These are phyloP conservation scores for Exutisphaerella laricina DNA, from an alignment of 2,329 filamentous ascomycete species.

Conservation along the genomic window DNA sequence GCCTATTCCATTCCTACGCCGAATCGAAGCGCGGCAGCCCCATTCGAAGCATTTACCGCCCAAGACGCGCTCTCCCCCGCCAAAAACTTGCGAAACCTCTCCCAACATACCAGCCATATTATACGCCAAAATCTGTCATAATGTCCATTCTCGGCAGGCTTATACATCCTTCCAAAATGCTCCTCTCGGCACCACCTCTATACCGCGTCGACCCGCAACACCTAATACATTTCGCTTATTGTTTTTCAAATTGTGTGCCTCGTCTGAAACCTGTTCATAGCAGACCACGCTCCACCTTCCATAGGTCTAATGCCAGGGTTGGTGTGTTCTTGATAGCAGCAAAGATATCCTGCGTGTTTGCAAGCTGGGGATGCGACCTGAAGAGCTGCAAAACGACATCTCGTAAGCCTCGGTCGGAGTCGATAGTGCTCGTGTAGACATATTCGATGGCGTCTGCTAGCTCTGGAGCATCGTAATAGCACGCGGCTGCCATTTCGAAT, in stretches of 20 bases:
- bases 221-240: too few species aligned
- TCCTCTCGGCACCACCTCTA: too few species aligned
- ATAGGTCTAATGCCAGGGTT: slow-evolving; percentile 45
- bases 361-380: slow-evolving; percentile 42
- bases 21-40: too few species aligned
- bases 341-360: slow-evolving; percentile 43
- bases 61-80: too few species aligned
- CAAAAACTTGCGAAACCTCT: too few species aligned
- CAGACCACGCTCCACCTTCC: slow-evolving; percentile 43
- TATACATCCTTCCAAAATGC: too few species aligned
- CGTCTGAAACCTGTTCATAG: slow-evolving; percentile 20
- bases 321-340: slow-evolving; percentile 41
- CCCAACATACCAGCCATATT: too few species aligned
- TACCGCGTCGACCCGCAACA: too few species aligned
- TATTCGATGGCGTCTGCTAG: slow-evolving; percentile 46
- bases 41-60: too few species aligned
- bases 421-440: slow-evolving; percentile 46
- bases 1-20: too few species aligned
- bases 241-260: neutral
- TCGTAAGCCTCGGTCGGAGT: slow-evolving; percentile 45
- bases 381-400: slow-evolving; percentile 46
- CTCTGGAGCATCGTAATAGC: slow-evolving; percentile 41
- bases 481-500: slow-evolving; percentile 42
- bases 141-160: too few species aligned
- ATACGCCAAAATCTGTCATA: too few species aligned